Evolutionary conservation across 345 rosid genomes (phyloP), one percentile per base, ranked within the genome.

Genomic region (Linum tenue): DNA sequence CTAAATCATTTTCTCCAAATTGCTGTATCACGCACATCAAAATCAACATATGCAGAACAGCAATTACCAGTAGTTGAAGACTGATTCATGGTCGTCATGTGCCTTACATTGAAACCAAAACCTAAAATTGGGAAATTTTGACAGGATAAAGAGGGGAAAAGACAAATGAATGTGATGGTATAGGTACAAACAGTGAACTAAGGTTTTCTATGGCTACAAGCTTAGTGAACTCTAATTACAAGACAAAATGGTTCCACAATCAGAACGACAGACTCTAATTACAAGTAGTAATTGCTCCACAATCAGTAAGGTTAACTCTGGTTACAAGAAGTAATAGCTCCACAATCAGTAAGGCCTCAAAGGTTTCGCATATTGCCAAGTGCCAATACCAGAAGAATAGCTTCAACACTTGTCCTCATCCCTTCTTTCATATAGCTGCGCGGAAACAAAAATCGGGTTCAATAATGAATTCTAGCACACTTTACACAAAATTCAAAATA

Each of bases 351-450:
- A 48, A 48, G 53, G 14, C 14, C 53, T 48, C 15, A 48, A 15
- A 48, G 11, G 53, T 48, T 48, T 48, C 14, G 9, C 53, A 48
- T 9, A 48, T 6, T 48, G 53, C 53, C 53, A 48, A 48, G 56
- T 78, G 88, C 99, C 97, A 88, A 59, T 78, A 90, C 99, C 97
- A 88, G 85, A 59, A 94, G 78, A 81, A 94, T 88, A 55, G 89
- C 99, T 67, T 90, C 97, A 8, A 94, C 97, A 35, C 97, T 90
- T 3, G 96, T 86, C 78, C 97, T 84, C 99, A 94, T 89, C 44
- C 99, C 99, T 64, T 94, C 99, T 69, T 94, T 88, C 95, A 83
- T 86, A 65, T 92, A 95, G 70, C 98, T 92, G 83, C 68, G 74
- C 1, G 67, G 53, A 60, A 70, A 35, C 37, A 70, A 64, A 22